Percentiles rank a stretch among this genome's conserved stretches.
These are phyloP conservation scores for Brasilioporus rufonigricans DNA, from an alignment of 768 basidiomycete genomes.

Conservation along the genomic window DNA sequence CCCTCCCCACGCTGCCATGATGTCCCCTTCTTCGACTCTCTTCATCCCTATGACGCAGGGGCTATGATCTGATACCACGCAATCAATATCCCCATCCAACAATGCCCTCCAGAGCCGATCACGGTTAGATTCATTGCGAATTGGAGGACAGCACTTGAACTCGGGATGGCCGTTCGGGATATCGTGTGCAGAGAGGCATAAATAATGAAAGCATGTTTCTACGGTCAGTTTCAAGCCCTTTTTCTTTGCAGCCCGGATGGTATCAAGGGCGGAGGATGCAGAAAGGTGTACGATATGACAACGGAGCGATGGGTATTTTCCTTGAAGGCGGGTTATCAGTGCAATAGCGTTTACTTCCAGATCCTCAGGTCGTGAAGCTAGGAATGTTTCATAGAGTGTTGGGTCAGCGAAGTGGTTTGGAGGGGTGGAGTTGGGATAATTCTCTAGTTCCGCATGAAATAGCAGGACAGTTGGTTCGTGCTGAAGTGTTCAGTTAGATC, in stretches of 20 bases:
- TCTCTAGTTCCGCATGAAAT: conserved; percentile 91
- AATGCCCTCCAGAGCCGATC: conserved; percentile 81
- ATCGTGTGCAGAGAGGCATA: conserved; percentile 67
- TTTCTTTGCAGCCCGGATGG: conserved; percentile 66
- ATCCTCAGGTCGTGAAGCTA: conserved; percentile 76
- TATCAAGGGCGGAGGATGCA: conserved; percentile 75
- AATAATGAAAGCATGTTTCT: conserved; percentile 98
- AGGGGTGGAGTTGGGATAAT: conserved; percentile 10
- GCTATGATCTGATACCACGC: conserved; percentile 94
- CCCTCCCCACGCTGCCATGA: conserved; percentile 94
- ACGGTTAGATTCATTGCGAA: conserved; percentile 71
- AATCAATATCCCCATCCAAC: conserved; percentile 81
- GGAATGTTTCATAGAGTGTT: conserved; percentile 73
- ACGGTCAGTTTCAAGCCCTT: conserved; percentile 75
- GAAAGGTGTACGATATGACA: conserved; percentile 97
- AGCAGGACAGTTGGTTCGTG: conserved; percentile 67
- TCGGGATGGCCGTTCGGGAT: conserved; percentile 78
- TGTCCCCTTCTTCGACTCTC: conserved; percentile 67
- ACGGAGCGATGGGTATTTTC: conserved; percentile 60
- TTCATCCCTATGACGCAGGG: conserved; percentile 86
- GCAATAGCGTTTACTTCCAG: conserved; percentile 82
- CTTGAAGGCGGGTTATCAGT: conserved; percentile 67
- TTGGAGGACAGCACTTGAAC: conserved; percentile 97
- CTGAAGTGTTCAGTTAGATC: conserved; percentile 37
- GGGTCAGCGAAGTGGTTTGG: conserved; percentile 38